Evolutionary conservation across 331 rosid genomes (phyloP).

Genomic region (Saraca asoca): DNA sequence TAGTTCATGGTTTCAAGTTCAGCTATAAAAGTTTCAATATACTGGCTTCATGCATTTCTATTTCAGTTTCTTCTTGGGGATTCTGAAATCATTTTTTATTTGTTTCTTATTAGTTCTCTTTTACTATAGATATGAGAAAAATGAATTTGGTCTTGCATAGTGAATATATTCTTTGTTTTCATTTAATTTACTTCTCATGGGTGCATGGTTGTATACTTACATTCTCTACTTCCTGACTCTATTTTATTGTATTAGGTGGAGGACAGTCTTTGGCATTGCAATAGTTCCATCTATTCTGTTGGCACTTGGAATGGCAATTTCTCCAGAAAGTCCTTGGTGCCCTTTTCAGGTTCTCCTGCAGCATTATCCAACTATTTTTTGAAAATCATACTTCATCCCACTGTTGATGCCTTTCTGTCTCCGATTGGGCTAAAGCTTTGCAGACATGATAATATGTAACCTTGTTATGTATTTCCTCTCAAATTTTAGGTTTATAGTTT

Average conservation of each 20-base stretch:
- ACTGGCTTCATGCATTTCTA: background rate
- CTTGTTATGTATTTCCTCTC: conserved; percentile 17
- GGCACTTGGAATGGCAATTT: conserved; percentile 86
- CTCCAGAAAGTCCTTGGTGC: conserved; percentile 98
- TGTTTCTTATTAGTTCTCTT: conserved; percentile 12
- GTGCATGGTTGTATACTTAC: conserved; percentile 6
- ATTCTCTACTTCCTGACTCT: background rate
- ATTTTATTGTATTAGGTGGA: conserved; percentile 67
- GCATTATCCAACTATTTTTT: conserved; percentile 14
- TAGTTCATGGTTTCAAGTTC: conserved; percentile 7
- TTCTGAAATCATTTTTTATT: conserved; percentile 9
- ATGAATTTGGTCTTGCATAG: no score
- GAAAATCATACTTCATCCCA: background rate
- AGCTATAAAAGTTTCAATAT: conserved; percentile 9
- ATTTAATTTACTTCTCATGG: background rate
- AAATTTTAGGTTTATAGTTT: conserved; percentile 20
- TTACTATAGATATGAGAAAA: background rate
- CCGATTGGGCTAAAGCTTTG: background rate
- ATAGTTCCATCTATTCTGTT: conserved; percentile 79
- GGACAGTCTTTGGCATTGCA: conserved; percentile 90
- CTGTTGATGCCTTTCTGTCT: conserved; percentile 2
- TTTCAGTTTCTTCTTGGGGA: conserved; percentile 17
- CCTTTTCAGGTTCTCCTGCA: conserved; percentile 73
- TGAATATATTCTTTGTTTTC: no score
- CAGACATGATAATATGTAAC: no score